phyloP scores from a whole-genome alignment of 257 asterid species.

The Nicotiana paniculata region DNA sequence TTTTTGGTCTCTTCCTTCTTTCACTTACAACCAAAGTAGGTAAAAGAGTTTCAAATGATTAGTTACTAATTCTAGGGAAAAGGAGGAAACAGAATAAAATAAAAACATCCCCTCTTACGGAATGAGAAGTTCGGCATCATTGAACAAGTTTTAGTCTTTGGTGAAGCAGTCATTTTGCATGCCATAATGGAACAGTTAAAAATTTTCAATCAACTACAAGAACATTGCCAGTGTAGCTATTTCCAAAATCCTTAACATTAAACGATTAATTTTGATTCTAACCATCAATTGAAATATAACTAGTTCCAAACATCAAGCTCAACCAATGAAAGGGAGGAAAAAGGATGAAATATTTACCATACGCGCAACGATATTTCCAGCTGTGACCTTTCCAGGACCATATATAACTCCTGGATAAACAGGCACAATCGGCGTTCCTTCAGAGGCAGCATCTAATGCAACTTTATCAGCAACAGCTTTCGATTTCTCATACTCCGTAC shows the following conservation, averaged over 20 bases:
- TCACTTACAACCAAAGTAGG: neutral
- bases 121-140: neutral
- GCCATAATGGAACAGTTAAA: neutral
- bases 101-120: neutral
- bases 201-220: neutral
- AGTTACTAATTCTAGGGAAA: neutral
- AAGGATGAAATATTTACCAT: constrained; percentile 39
- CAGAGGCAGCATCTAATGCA: constrained; percentile 73
- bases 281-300: neutral
- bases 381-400: constrained; percentile 83
- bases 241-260: neutral
- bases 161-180: neutral
- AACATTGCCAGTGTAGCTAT: neutral
- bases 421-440: constrained; percentile 69
- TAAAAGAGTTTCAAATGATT: neutral
- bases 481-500: constrained; percentile 87
- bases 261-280: neutral
- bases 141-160: neutral
- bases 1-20: neutral
- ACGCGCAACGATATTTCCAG: constrained; percentile 67
- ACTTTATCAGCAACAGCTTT: constrained; percentile 71
- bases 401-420: constrained; percentile 94
- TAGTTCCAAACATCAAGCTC: neutral
- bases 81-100: neutral
- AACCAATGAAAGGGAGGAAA: neutral